Base-by-base conservation (phyloP, 2,329 filamentous ascomycete species). In the Diaporthe sp. region DNA sequence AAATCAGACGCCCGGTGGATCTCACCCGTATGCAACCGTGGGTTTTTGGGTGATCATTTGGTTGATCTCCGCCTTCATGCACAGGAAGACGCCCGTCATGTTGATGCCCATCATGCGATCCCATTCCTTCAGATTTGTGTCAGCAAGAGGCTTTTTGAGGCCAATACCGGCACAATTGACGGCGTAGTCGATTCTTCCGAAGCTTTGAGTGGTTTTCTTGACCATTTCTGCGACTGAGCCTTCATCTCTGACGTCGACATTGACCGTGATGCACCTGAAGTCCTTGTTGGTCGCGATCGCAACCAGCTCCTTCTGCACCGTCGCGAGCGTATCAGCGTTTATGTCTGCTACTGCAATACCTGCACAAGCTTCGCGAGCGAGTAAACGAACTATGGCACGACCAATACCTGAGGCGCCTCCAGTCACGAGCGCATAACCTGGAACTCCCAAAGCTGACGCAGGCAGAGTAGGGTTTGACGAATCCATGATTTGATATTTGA, bases 131-230 rank as follows among this genome's bases (percentile, higher is more conserved):
- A 74, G 71, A 63, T 25, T 15, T n/a, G 39, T 49, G 20, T 76
- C 76, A 47, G 57, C 76, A 34, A 76, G 76, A n/a, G 74, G 65
- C 44, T 73, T 61, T 20, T 65, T 49, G 1, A 49, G 28, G 0
- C 58, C 68, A 31, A 65, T 65, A 9, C 60, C 60, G 9, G 60
- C 60, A 25, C 60, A 65, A 10, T 65, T 65, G 17, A 65, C 60
- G 0, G 60, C 60, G 5, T 65, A 65, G 25, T 65, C 60, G 5
- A 65, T 31, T 42, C 60, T 65, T 3, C 60, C 60, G 8, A 65
- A 65, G 1, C 7, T 44, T 28, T 65, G 42, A 15, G 10, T 28
- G 5, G 25, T 3, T 8, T 8, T 4, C 17, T 34, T 65, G 39
- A 65, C 28, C 25, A 65, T 28, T 4, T 47, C 3, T 22, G 42